phyloP scores from a whole-genome alignment of 805 yeast genomes.

The Teunomyces gatunensis region DNA sequence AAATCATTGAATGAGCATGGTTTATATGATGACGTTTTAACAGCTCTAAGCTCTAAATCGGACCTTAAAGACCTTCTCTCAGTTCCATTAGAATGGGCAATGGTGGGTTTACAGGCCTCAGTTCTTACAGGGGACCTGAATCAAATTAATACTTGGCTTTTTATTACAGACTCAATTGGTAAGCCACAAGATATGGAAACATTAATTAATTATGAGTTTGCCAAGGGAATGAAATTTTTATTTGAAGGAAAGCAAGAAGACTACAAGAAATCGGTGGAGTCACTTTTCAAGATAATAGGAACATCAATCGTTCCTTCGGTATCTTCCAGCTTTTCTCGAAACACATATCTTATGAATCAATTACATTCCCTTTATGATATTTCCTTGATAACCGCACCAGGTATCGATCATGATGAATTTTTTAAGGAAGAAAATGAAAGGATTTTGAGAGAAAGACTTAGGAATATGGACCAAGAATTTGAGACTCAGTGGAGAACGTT shows the following conservation, averaged over 20 bases:
- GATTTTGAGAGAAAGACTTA: conserved; percentile 26
- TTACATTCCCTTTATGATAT: conserved; percentile 38
- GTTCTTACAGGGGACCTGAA: conserved; percentile 58
- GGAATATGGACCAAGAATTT: conserved; percentile 44
- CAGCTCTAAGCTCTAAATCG: conserved; percentile 42
- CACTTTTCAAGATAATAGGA: conserved; percentile 61
- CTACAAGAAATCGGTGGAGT: conserved; percentile 41
- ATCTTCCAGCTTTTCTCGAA: conserved; percentile 38
- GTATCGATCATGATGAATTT: conserved; percentile 9
- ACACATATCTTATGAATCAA: conserved; percentile 34
- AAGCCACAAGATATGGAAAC: conserved; percentile 48
- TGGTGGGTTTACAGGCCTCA: conserved; percentile 73
- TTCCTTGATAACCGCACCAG: conserved; percentile 19
- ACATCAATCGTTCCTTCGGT: conserved; percentile 45
- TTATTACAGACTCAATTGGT: conserved; percentile 45
- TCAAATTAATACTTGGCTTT: conserved; percentile 57
- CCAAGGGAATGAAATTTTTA: conserved; percentile 56
- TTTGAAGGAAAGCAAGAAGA: conserved; percentile 27
- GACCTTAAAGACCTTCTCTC: conserved; percentile 14
- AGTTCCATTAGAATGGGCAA: conserved; percentile 55
- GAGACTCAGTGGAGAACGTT: conserved; percentile 58
- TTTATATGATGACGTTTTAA: conserved; percentile 62
- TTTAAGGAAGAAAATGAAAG: conserved; percentile 13
- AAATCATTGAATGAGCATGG: conserved; percentile 76
- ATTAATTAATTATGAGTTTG: conserved; percentile 60